phyloP scores from a whole-genome alignment of 1,139 yeast genomes.

The Scheffersomyces titani region DNA sequence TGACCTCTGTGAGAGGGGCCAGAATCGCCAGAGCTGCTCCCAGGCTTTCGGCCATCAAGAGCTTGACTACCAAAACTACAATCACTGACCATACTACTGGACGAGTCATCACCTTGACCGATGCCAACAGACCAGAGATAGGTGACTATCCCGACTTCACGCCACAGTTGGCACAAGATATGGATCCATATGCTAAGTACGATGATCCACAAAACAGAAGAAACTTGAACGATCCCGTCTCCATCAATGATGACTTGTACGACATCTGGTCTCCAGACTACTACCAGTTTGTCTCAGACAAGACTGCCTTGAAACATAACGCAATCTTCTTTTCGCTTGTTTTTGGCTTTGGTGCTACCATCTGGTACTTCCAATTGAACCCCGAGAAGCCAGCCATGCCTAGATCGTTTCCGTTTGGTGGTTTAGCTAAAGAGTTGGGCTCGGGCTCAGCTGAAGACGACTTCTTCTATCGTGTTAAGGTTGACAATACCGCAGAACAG shows the following conservation, averaged over 20 bases:
- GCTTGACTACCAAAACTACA: conserved; percentile 37
- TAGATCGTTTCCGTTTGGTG: conserved; percentile 73
- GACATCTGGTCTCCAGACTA: conserved; percentile 91
- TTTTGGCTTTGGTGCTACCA: conserved; percentile 53
- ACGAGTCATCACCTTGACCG: conserved; percentile 42
- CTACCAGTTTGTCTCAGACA: conserved; percentile 60
- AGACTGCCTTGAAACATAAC: conserved; percentile 57
- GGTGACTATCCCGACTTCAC: conserved; percentile 46
- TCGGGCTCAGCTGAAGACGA: conserved; percentile 55
- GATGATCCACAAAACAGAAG: conserved; percentile 85
- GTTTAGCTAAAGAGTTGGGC: conserved; percentile 73
- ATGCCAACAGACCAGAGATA: conserved; percentile 45
- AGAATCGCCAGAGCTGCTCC: conserved; percentile 16
- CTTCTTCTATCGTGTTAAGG: conserved; percentile 42
- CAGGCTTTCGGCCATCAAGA: conserved; percentile 18
- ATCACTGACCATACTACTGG: conserved; percentile 47
- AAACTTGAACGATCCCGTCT: conserved; percentile 71
- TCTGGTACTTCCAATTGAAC: conserved; percentile 59
- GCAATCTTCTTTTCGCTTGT: conserved; percentile 57
- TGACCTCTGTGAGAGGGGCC: conserved; percentile 15
- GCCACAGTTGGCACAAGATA: conserved; percentile 58
- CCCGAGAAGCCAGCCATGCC: conserved; percentile 81
- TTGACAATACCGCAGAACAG: conserved; percentile 41
- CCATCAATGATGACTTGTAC: conserved; percentile 69
- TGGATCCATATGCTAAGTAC: conserved; percentile 71